Evolutionary conservation across 1,284 basidiomycete species (phyloP), one percentile per base, ranked within the genome.

Genomic region (Cryptococcus jaspeensis): DNA sequence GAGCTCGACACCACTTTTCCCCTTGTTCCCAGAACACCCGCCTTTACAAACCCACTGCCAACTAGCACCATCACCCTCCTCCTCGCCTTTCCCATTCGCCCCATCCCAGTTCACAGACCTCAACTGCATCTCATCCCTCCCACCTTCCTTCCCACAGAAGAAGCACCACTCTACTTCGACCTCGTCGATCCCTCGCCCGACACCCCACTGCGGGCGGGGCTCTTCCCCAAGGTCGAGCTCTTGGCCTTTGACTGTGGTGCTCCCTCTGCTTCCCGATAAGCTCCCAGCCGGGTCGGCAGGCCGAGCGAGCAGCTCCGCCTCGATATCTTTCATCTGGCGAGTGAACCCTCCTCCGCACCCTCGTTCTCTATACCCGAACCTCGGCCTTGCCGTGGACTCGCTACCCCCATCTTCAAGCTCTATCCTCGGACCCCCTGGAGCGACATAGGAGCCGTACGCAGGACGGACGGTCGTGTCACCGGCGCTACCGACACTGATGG

Each of bases 161-260:
- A 63, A 60, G 55, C 61, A 63, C 55, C 55, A 57, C 38, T 63
- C 61, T 2, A 60, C 55, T 12, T 58, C 55, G 2, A 63, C 52
- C 40, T 62, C 61, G 45, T 62, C 61, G 13, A 62, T 58, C 11
- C 42, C 53, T 7, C 39, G 20, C 5, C 39, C 32, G 5, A 32
- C 9, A 4, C 4, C 28, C 28, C 28, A 32, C 28, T 32, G 28
- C 28, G 28, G 28, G 9, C 28, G 9, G 28, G 28, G 28, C 9
- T 32, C 28, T n/a, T 22, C 28, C 6, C 46, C 46, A 25, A 44
- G 23, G 13, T 32, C 18, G 18, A 28, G 18, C 46, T 22, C 25
- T 32, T 16, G 36, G 13, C 13, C 4, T n/a, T 13, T 9, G 32
- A 12, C 46, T 8, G 11, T 4, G 18, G 12, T 28, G 3, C 11